phyloP scores from a whole-genome alignment of 305 asterid genomes.

The Petunia hybrid region DNA sequence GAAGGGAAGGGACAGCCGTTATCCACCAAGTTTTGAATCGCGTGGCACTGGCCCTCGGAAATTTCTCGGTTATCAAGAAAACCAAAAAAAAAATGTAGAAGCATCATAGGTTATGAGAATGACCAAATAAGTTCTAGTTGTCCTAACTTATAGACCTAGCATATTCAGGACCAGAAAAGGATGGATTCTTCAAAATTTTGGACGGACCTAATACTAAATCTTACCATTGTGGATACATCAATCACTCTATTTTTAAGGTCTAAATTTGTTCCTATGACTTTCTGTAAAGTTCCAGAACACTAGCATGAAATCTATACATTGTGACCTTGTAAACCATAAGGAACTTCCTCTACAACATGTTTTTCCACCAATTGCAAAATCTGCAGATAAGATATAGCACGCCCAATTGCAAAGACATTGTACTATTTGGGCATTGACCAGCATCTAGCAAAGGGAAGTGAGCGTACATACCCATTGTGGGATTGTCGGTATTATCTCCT shows the following conservation, averaged over 20 bases:
- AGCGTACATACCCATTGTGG: slow-evolving; percentile 87
- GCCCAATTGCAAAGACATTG: not conserved
- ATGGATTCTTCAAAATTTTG: slow-evolving; percentile 13
- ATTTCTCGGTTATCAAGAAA: too few relatives aligned
- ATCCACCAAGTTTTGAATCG: too few relatives aligned
- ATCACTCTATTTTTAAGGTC: not conserved
- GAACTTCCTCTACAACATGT: not conserved
- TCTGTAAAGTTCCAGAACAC: not conserved
- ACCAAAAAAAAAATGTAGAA: too few relatives aligned
- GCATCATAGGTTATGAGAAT: too few relatives aligned
- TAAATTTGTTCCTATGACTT: not conserved
- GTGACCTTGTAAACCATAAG: not conserved
- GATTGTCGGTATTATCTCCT: slow-evolving; percentile 67
- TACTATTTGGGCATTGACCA: slow-evolving; percentile 12
- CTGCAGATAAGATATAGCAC: slow-evolving; percentile 24
- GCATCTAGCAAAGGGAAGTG: slow-evolving; percentile 15
- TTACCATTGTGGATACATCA: not conserved
- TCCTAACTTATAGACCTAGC: too few relatives aligned
- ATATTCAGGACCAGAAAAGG: not conserved
- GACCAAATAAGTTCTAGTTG: too few relatives aligned
- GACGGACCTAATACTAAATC: slow-evolving; percentile 9
- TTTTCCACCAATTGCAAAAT: slow-evolving; percentile 1
- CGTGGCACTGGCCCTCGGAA: too few relatives aligned
- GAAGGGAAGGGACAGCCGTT: too few relatives aligned
- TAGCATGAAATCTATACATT: slow-evolving; percentile 21